Base-by-base conservation (phyloP, 2,329 filamentous ascomycete genomes). In the Diaporthe ampelina region DNA sequence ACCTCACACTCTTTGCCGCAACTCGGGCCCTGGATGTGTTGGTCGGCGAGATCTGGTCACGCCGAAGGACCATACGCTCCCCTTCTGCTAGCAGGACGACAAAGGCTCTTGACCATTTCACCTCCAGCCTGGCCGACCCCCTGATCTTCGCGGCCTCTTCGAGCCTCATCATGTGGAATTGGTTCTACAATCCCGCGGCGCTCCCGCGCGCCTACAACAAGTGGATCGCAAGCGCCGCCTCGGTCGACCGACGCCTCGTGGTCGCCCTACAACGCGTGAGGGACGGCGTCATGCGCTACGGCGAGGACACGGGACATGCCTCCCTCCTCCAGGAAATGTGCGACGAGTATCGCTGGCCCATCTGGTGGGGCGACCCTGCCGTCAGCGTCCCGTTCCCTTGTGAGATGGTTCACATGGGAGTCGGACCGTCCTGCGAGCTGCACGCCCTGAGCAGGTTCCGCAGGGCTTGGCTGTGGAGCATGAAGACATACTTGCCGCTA, bases 81-180 rank as follows among this genome's bases (percentile, higher is more conserved):
- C 61, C 54, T n/a, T 32, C 73, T 10, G 59, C 54, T 35, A 40
- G 58, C 68, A 67, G 11, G 10, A 48, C 74, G 19, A 68, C 72
- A n/a, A 73, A 65, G n/a, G 68, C 72, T 48, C 59, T 85, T 17
- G 87, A 90, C 75, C 79, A 82, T 15, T 73, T 82, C 32, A 77
- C 86, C 75, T 84, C 85, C 32, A 81, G 76, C 13, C 81, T 90
- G 50, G 85, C 90, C n/a, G 93, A 96, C 79, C 90, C 94, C 5
- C 83, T 89, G 8, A 84, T 95, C 24, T 97, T 97, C 81, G 91
- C 93, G 58, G 82, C 88, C 45, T 95, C 94, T 26, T 91, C 90
- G 52, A 93, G 92, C 29, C 84, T 94, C 50, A 92, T 97, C 77
- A 97, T 97, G 95, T 96, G 94, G 93, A 90, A 94, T 24, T 97